Evolutionary conservation across 2,329 filamentous ascomycete genomes (phyloP), one percentile per base, ranked within the genome.

Genomic region (Aureobasidium uvarum): DNA sequence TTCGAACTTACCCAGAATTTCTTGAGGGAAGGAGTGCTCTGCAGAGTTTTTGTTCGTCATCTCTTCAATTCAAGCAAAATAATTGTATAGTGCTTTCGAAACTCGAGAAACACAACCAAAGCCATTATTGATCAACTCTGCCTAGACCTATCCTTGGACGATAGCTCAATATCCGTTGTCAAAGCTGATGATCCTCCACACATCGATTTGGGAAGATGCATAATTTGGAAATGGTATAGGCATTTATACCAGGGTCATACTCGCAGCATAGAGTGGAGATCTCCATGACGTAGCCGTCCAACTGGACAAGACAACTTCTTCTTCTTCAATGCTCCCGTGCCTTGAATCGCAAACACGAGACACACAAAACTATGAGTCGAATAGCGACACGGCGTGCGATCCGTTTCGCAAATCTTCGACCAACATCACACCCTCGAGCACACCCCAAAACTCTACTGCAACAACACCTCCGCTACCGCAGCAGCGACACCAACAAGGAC

Each of bases 281-380:
- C n/a, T 20, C 14, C 2, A 58, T 58, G 54, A 58, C 54, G 54
- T 58, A 43, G 54, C 39, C n/a, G 8, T 18, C 39, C 5, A 39
- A 58, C 36, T 43, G 23, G 23, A 58, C 31, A 54, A n/a, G 14
- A 31, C 25, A 43, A 43, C 39, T 45, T 45, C 38, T 58, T 58
- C 16, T 39, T 33, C 14, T 3, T 28, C 13, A 18, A 18, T 58
- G 38, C 39, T 11, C 39, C 33, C 38, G 39, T 58, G 54, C 25
- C 25, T 33, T 36, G 28, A 4, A 25, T 45, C 39, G n/a, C 3
- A 4, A n/a, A 43, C 39, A 10, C 5, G 5, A 45, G 13, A 20
- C 23, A 45, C 39, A 31, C 16, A 20, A 58, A 58, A 18, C 5
- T 43, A 62, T 62, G 58, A 33, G 51, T 18, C 58, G 45, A 8